Evolutionary conservation across 495 filamentous ascomycete genomes (phyloP).

Genomic region (Acidomyces sp.): DNA sequence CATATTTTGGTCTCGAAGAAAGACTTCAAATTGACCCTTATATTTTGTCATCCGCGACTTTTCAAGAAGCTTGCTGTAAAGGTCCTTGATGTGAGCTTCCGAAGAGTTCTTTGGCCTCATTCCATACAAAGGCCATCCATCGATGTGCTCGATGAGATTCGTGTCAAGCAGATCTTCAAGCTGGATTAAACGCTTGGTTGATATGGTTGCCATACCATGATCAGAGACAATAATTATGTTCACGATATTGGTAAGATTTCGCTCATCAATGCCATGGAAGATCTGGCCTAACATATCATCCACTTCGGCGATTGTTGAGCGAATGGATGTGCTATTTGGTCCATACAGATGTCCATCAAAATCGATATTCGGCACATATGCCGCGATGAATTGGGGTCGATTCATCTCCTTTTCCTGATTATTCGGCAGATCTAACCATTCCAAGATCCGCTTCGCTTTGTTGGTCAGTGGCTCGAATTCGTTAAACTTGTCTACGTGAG

Average conservation of each 20-base stretch:
- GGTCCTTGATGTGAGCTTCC: conserved; percentile 24
- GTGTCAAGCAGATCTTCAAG: conserved; percentile 81
- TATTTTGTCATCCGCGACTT: conserved; percentile 31
- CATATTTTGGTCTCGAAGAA: conserved; percentile 69
- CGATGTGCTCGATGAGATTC: conserved; percentile 60
- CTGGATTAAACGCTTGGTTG: conserved; percentile 68
- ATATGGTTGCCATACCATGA: conserved; percentile 94
- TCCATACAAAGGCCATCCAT: conserved; percentile 90
- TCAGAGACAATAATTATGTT: conserved; percentile 98
- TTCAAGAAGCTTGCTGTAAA: conserved; percentile 33
- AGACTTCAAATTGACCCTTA: conserved; percentile 65
- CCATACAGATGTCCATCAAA: conserved; percentile 73
- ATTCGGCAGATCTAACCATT: conserved; percentile 70
- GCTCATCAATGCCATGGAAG: conserved; percentile 59
- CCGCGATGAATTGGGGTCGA: conserved; percentile 80
- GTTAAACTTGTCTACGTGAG: conserved; percentile 73
- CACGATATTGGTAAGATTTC: conserved; percentile 77
- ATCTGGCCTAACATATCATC: conserved; percentile 67
- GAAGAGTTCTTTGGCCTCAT: conserved; percentile 62
- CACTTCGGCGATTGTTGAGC: conserved; percentile 54
- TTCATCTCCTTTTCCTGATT: conserved; percentile 33
- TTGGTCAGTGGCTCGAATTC: conserved; percentile 53
- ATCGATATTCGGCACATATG: conserved; percentile 90
- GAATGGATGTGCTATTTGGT: conserved; percentile 86
- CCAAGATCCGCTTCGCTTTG: conserved; percentile 67